These are phyloP conservation scores for Chalciporus pseudorubinellus DNA, from an alignment of 768 basidiomycete species.

Conservation along the genomic window DNA sequence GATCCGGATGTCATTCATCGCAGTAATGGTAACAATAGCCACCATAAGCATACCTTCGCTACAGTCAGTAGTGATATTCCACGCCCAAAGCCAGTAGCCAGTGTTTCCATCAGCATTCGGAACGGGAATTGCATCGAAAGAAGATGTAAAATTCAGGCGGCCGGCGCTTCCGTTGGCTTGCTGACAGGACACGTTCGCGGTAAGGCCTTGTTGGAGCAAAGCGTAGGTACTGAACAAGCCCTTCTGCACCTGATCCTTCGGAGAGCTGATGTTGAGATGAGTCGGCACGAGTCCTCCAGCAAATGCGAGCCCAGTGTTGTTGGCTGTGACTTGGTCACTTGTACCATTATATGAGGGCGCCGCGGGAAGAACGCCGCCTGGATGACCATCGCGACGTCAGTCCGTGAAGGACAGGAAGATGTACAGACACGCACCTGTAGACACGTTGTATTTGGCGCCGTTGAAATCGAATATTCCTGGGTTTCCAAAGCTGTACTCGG, in stretches of 20 bases:
- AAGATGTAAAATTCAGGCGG: background rate
- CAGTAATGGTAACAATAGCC: background rate
- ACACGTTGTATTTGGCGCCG: conserved; percentile 16
- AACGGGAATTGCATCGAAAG: background rate
- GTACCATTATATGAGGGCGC: background rate
- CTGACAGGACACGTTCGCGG: conserved; percentile 12
- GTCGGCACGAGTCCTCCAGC: background rate
- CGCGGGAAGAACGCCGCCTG: conserved; percentile 12
- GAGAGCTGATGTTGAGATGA: background rate
- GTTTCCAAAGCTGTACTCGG: conserved; percentile 4
- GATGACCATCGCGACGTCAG: background rate
- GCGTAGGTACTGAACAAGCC: conserved; percentile 1
- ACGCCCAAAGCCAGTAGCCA: background rate
- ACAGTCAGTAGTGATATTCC: background rate
- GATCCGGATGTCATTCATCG: background rate
- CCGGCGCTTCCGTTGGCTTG: background rate
- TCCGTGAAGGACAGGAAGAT: too few relatives aligned
- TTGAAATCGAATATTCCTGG: conserved; percentile 16
- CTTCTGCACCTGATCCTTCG: background rate
- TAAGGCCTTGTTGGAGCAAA: conserved; percentile 19
- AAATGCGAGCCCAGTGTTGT: background rate
- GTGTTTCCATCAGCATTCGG: background rate
- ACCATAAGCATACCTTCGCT: background rate
- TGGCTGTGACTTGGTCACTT: background rate
- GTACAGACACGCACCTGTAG: conserved; percentile 5